Percentiles rank a stretch among this genome's conserved stretches.
Conservation (phyloP, 495 filamentous ascomycete genomes). For the Amorphotheca resinae region DNA sequence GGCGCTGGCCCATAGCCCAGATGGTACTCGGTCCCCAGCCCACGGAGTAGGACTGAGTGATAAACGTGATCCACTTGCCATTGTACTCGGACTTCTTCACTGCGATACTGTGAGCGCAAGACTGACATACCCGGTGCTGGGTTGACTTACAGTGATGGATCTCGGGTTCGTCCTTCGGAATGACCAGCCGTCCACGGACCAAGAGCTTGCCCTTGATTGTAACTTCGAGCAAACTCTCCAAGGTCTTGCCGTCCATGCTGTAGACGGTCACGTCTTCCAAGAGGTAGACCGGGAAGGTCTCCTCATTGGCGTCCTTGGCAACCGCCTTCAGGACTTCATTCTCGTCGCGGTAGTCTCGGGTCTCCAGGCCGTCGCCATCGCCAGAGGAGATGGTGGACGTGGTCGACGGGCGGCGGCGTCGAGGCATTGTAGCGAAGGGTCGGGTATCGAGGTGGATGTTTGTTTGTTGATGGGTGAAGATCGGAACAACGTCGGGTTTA, state of each 20-base stretch:
- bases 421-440: too few relatives aligned
- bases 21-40: background rate
- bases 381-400: background rate
- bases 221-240: slow-evolving; percentile 11
- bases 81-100: background rate
- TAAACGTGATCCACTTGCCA: background rate
- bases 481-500: too few relatives aligned
- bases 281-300: slow-evolving; percentile 31
- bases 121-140: background rate
- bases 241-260: slow-evolving; percentile 23
- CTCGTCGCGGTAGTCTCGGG: background rate
- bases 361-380: background rate
- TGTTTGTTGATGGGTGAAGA: too few relatives aligned
- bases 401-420: background rate
- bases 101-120: background rate
- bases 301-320: slow-evolving; percentile 5
- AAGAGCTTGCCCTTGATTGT: background rate
- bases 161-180: background rate
- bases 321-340: background rate
- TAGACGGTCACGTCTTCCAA: slow-evolving; percentile 35
- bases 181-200: background rate
- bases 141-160: background rate
- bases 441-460: too few relatives aligned
- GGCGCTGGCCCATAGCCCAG: slow-evolving; percentile 27
- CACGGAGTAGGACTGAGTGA: background rate